Evolutionary conservation across 495 filamentous ascomycete genomes (phyloP).

Genomic region (Lineolata rhizophorae): DNA sequence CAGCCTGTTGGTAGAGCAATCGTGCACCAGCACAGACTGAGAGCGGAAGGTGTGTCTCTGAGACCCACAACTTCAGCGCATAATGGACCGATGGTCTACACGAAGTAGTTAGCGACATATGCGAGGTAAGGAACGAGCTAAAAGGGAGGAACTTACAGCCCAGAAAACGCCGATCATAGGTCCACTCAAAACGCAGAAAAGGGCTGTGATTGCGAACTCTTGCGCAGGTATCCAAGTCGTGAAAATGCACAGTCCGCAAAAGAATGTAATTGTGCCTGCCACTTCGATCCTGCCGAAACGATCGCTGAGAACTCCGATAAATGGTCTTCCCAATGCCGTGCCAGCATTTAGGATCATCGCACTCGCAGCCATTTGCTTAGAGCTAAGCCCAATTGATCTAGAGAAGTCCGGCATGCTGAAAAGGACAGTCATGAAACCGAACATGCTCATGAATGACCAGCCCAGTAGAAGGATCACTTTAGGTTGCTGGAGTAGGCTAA

Average conservation of each 20-base stretch:
- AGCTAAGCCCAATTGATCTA: constrained; percentile 4
- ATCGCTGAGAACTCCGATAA: constrained; percentile 6
- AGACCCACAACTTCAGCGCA: constrained; percentile 9
- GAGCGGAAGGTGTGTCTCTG: constrained; percentile 5
- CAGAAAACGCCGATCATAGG: constrained; percentile 9
- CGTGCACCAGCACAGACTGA: constrained; percentile 6
- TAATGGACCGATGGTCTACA: constrained; percentile 9
- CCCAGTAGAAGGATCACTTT: constrained; percentile 6
- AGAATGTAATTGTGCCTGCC: constrained; percentile 3
- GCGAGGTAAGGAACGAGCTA: neutral
- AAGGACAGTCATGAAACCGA: constrained; percentile 9
- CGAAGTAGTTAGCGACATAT: neutral
- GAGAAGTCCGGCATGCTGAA: constrained; percentile 8
- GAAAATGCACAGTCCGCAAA: constrained; percentile 2
- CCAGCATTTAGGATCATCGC: constrained; percentile 7
- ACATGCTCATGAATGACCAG: constrained; percentile 10
- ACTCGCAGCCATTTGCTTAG: constrained; percentile 2
- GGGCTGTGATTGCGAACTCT: constrained; percentile 3
- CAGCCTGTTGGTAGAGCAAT: constrained; percentile 5
- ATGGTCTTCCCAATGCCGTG: constrained; percentile 7
- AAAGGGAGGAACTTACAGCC: constrained; percentile 8
- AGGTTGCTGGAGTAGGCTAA: constrained; percentile 1
- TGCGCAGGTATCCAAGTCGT: constrained; percentile 7
- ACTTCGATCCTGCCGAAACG: constrained; percentile 5
- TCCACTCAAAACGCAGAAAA: constrained; percentile 6